Percentiles rank a stretch among this genome's conserved stretches.
Evolutionary conservation across 805 yeast genomes (phyloP).

Genomic region (Priceomyces haplophilus): DNA sequence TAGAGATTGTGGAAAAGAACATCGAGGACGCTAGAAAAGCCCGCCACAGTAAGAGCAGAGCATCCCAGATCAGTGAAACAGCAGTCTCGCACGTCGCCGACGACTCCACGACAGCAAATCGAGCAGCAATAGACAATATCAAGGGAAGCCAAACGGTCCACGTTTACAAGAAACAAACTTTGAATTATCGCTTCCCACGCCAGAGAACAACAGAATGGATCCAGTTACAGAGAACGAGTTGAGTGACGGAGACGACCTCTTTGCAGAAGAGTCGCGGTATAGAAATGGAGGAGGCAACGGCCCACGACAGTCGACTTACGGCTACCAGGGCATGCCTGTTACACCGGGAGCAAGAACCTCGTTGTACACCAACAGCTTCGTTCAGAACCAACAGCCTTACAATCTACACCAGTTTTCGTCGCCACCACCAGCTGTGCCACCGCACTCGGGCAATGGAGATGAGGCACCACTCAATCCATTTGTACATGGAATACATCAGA

Average conservation of each 20-base stretch:
- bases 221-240: not conserved
- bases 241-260: constrained; percentile 10
- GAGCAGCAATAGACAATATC: too few species aligned
- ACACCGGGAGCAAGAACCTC: constrained; percentile 1
- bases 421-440: constrained; percentile 2
- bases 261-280: constrained; percentile 5
- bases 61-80: too few species aligned
- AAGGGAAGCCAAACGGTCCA: too few species aligned
- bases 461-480: not conserved
- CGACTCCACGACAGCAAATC: too few species aligned
- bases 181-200: too few species aligned
- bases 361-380: not conserved
- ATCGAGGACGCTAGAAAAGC: too few species aligned
- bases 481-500: constrained; percentile 2
- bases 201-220: not conserved
- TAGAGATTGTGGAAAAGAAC: too few species aligned
- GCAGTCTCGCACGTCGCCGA: too few species aligned
- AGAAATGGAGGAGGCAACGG: not conserved
- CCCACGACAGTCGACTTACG: not conserved
- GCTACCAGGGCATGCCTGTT: not conserved
- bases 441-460: not conserved
- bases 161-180: too few species aligned
- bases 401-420: constrained; percentile 8
- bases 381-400: constrained; percentile 3
- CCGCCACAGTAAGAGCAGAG: too few species aligned